Evolutionary conservation across 2,329 filamentous ascomycete genomes (phyloP).

Genomic region (Pyrenophora teres): DNA sequence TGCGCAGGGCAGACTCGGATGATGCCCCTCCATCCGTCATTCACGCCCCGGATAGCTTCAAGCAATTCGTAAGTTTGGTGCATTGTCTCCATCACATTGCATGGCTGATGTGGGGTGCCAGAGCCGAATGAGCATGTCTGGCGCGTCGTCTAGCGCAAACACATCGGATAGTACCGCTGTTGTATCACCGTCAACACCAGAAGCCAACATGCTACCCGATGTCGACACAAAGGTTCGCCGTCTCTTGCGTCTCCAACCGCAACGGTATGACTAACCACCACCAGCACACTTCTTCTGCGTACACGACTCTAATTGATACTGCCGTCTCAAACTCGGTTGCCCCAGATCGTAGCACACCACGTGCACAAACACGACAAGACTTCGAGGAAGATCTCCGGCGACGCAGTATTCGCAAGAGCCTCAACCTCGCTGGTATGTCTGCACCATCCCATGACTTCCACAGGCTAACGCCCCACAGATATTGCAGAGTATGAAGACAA

Average conservation of each 20-base stretch:
- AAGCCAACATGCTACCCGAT: constrained; percentile 46
- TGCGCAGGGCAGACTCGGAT: constrained; percentile 60
- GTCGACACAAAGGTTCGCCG: constrained; percentile 43
- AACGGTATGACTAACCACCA: constrained; percentile 24
- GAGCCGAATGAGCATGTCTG: constrained; percentile 38
- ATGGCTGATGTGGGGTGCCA: constrained; percentile 36
- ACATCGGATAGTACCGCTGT: constrained; percentile 45
- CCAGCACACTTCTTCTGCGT: constrained; percentile 48
- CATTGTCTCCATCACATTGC: constrained; percentile 31
- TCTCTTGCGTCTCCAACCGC: neutral
- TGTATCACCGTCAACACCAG: constrained; percentile 45
- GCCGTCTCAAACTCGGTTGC: constrained; percentile 57
- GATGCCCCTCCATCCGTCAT: constrained; percentile 90
- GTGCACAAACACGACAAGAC: constrained; percentile 81
- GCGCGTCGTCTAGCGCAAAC: constrained; percentile 37
- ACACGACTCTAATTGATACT: constrained; percentile 75
- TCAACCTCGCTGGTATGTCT: constrained; percentile 73
- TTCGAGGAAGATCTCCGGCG: constrained; percentile 62
- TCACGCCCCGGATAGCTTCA: constrained; percentile 83
- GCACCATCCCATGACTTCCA: constrained; percentile 13
- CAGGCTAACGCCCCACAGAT: constrained; percentile 42
- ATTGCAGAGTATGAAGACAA: constrained; percentile 54
- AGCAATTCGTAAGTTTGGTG: constrained; percentile 67
- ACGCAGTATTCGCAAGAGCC: constrained; percentile 65
- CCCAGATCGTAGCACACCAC: constrained; percentile 73